Conservation (phyloP, 176 grass and related monocot genomes). For the Zoysia pacifica region DNA sequence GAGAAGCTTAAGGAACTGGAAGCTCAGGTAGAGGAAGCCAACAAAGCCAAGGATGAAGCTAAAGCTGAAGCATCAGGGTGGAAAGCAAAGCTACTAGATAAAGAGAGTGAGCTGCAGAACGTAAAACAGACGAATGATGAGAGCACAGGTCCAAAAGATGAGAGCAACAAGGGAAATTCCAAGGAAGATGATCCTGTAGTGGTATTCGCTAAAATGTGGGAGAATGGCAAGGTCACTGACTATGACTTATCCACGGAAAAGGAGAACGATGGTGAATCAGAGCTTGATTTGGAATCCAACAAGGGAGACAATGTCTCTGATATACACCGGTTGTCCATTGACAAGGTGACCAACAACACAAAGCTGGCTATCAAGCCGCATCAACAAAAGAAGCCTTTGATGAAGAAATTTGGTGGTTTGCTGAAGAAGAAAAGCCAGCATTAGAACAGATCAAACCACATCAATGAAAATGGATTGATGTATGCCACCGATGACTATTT, state of each 20-base stretch:
- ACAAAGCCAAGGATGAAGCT: slow-evolving; percentile 51
- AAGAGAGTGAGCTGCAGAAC: slow-evolving; percentile 54
- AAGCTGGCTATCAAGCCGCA: slow-evolving; percentile 57
- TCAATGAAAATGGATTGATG: not conserved
- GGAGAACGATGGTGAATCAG: slow-evolving; percentile 49
- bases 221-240: slow-evolving; percentile 45
- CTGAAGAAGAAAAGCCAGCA: slow-evolving; percentile 72
- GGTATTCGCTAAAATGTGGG: slow-evolving; percentile 12
- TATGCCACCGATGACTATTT: slow-evolving; percentile 20
- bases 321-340: slow-evolving; percentile 13
- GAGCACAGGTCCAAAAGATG: slow-evolving; percentile 28
- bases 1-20: slow-evolving; percentile 56
- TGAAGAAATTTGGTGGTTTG: slow-evolving; percentile 77
- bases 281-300: slow-evolving; percentile 52
- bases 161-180: slow-evolving; percentile 43
- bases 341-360: slow-evolving; percentile 23
- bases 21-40: slow-evolving; percentile 42
- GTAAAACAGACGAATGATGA: slow-evolving; percentile 54
- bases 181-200: slow-evolving; percentile 50
- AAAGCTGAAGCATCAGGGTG: slow-evolving; percentile 52
- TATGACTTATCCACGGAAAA: slow-evolving; percentile 51
- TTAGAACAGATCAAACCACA: slow-evolving; percentile 22
- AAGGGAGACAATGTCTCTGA: slow-evolving; percentile 40
- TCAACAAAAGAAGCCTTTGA: slow-evolving; percentile 62
- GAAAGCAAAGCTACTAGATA: slow-evolving; percentile 56